These are phyloP conservation scores for Tylopilus sp. DNA, from an alignment of 768 basidiomycete species.

Conservation along the genomic window DNA sequence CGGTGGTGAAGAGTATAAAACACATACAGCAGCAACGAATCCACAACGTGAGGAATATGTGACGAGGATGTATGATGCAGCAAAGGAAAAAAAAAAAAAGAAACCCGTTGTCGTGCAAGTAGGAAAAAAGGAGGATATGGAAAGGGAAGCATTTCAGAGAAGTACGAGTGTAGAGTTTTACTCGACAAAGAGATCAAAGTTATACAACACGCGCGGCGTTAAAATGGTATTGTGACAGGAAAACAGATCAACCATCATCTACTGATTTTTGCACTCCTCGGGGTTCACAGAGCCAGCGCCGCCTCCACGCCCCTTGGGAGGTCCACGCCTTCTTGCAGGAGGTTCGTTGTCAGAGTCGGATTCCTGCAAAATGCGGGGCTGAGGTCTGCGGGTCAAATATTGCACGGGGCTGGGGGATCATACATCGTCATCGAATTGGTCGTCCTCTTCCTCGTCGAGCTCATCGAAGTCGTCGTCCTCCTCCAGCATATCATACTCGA, in stretches of 20 bases:
- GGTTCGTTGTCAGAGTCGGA: constrained; percentile 67
- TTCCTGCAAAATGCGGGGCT: constrained; percentile 40
- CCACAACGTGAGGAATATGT: constrained; percentile 2
- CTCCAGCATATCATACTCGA: constrained; percentile 68
- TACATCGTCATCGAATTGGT: constrained; percentile 60
- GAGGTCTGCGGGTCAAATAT: constrained; percentile 16
- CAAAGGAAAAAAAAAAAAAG: background rate
- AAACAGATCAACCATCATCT: constrained; percentile 20
- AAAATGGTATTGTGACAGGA: constrained; percentile 19
- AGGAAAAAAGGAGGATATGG: background rate
- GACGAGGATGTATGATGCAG: background rate
- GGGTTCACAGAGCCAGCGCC: constrained; percentile 47
- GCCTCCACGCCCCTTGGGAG: constrained; percentile 54
- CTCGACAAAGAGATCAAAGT: constrained; percentile 13
- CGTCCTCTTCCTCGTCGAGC: constrained; percentile 49
- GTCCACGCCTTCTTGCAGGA: constrained; percentile 54
- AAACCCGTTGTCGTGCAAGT: constrained; percentile 1
- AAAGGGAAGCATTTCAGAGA: background rate
- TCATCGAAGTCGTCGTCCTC: constrained; percentile 62
- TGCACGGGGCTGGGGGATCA: constrained; percentile 20
- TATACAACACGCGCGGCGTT: constrained; percentile 9
- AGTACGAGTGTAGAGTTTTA: constrained; percentile 16
- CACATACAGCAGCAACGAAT: constrained; percentile 11
- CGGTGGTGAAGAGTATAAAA: constrained; percentile 10
- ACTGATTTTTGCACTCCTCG: constrained; percentile 94